Percentiles rank a stretch among this genome's conserved stretches.
phyloP scores from a whole-genome alignment of 2,329 filamentous ascomycete species.

The Xylaria sp. region DNA sequence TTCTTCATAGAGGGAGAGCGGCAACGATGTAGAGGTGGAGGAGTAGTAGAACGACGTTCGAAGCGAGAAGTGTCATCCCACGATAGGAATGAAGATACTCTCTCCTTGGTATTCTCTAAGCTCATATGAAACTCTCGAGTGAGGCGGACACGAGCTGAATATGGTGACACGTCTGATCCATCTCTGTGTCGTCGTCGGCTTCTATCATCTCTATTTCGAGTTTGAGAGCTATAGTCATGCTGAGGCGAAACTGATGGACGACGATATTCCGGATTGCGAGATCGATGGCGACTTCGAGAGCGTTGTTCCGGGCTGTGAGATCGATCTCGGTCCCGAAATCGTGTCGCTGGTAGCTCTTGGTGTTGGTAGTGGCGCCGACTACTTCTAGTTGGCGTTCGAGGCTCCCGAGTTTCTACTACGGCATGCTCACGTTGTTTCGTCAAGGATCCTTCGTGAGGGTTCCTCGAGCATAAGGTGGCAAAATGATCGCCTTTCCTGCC shows the following conservation, averaged over 20 bases:
- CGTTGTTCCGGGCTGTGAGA: conserved; percentile 15
- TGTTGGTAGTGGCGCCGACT: neutral
- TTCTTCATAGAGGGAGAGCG: conserved; percentile 17
- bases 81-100: conserved; percentile 8
- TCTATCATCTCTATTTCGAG: conserved; percentile 11
- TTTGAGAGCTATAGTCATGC: conserved; percentile 27
- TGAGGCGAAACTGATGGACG: too few species aligned
- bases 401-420: conserved; percentile 2
- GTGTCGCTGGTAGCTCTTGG: neutral
- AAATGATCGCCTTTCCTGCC: conserved; percentile 49
- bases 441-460: conserved; percentile 48
- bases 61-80: conserved; percentile 2
- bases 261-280: conserved; percentile 22
- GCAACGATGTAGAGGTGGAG: neutral
- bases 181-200: neutral
- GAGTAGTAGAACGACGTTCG: neutral
- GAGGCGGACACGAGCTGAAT: conserved; percentile 33
- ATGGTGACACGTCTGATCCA: conserved; percentile 34
- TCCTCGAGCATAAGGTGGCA: conserved; percentile 51
- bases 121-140: conserved; percentile 21
- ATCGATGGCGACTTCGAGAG: conserved; percentile 17
- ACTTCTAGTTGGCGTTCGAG: conserved; percentile 13
- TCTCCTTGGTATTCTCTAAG: neutral
- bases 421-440: conserved; percentile 45
- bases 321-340: conserved; percentile 3